Evolutionary conservation across 176 grass and related monocot species (phyloP).

Genomic region (Eremochloa ophiuroides): DNA sequence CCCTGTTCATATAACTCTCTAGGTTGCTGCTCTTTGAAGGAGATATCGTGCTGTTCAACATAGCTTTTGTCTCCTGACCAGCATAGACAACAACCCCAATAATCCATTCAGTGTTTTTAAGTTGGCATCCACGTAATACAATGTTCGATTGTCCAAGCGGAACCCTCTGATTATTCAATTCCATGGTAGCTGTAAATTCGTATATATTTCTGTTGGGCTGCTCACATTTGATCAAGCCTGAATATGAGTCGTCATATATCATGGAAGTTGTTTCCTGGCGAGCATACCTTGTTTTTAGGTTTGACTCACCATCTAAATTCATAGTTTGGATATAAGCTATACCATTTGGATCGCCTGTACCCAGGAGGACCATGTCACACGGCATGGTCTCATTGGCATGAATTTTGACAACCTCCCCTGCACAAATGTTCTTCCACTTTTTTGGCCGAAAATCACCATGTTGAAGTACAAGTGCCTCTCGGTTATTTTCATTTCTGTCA

Average conservation of each 20-base stretch:
- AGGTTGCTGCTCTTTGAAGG: constrained; percentile 97
- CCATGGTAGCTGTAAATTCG: constrained; percentile 97
- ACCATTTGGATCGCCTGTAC: constrained; percentile 89
- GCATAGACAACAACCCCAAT: constrained; percentile 94
- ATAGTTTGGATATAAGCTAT: constrained; percentile 99
- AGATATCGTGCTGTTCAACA: constrained; percentile 96
- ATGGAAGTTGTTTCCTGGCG: constrained; percentile 81
- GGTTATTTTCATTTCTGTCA: constrained; percentile 95
- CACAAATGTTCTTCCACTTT: constrained; percentile 97
- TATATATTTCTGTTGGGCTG: constrained; percentile 99
- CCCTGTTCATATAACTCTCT: constrained; percentile 99
- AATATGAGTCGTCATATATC: constrained; percentile 49
- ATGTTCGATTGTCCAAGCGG: constrained; percentile 97
- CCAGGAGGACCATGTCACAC: constrained; percentile 94
- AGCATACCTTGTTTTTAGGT: constrained; percentile 98
- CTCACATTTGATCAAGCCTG: constrained; percentile 84
- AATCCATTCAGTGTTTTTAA: constrained; percentile 97
- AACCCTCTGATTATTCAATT: constrained; percentile 71
- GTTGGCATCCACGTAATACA: constrained; percentile 90
- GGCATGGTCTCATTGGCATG: constrained; percentile 86
- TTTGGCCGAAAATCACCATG: constrained; percentile 71
- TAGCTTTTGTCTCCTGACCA: constrained; percentile 99
- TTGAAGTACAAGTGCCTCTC: constrained; percentile 86
- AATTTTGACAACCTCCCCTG: constrained; percentile 92
- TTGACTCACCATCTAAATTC: constrained; percentile 99